These are phyloP conservation scores for Millerago galiae DNA, from an alignment of 805 yeast genomes.

Conservation along the genomic window DNA sequence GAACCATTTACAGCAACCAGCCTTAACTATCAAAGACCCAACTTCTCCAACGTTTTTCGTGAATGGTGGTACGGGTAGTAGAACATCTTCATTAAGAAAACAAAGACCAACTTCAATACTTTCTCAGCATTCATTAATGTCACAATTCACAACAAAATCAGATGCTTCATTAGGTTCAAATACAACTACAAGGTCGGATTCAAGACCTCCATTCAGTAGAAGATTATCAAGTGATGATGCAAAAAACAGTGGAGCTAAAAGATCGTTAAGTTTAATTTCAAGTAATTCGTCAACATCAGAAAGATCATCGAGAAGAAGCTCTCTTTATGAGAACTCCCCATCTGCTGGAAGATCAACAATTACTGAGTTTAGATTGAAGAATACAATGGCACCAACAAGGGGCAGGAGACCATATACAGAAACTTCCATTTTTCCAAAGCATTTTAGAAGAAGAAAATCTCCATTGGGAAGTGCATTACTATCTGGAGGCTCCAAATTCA, in stretches of 20 bases:
- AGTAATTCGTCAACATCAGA: conserved; percentile 34
- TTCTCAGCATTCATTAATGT: conserved; percentile 44
- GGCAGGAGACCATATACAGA: conserved; percentile 15
- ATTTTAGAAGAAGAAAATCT: conserved; percentile 21
- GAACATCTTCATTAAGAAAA: conserved; percentile 1
- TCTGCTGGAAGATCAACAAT: neutral
- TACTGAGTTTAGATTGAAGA: conserved; percentile 1
- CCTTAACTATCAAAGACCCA: conserved; percentile 27
- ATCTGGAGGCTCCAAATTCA: conserved; percentile 13
- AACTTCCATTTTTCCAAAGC: conserved; percentile 17
- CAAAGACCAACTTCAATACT: conserved; percentile 45
- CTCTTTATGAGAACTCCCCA: conserved; percentile 30
- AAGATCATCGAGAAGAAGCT: conserved; percentile 32
- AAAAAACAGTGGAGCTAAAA: conserved; percentile 18
- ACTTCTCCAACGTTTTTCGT: conserved; percentile 19
- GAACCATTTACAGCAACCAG: neutral
- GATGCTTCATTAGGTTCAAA: conserved; percentile 37
- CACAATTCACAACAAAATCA: conserved; percentile 41
- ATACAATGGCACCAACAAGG: conserved; percentile 2
- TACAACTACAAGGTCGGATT: conserved; percentile 9
- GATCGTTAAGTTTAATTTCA: conserved; percentile 31
- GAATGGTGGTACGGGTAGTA: neutral
- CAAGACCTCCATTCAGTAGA: conserved; percentile 18
- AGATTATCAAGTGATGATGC: conserved; percentile 20
- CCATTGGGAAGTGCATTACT: conserved; percentile 23